phyloP scores from a whole-genome alignment of 2,329 filamentous ascomycete species.

The Aspergillus jensenii region DNA sequence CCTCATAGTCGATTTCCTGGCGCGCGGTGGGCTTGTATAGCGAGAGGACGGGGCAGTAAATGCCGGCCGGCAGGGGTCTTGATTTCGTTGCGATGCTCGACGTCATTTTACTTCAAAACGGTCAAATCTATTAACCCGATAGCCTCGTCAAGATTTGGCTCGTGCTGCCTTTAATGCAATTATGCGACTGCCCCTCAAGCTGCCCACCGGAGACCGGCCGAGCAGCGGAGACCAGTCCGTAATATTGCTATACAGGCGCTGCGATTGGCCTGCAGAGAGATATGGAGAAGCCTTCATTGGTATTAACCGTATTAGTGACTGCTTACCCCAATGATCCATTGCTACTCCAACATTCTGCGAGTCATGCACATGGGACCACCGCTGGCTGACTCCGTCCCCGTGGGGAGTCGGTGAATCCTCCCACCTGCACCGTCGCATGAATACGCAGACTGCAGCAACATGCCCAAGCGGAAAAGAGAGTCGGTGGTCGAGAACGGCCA shows the following conservation, averaged over 20 bases:
- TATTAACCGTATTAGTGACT: too few species aligned
- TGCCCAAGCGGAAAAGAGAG: slow-evolving; percentile 8
- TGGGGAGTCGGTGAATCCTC: not conserved
- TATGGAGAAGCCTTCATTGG: too few species aligned
- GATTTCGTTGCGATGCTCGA: slow-evolving; percentile 37
- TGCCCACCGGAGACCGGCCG: slow-evolving; percentile 1
- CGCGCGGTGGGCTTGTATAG: slow-evolving; percentile 43
- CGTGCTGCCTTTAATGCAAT: not conserved
- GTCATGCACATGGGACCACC: too few species aligned
- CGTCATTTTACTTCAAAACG: slow-evolving; percentile 13
- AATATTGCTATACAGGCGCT: not conserved
- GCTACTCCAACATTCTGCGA: too few species aligned
- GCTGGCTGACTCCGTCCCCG: not conserved
- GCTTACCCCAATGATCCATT: too few species aligned
- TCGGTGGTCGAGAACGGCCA: slow-evolving; percentile 4
- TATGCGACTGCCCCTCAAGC: not conserved
- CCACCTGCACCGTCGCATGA: not conserved
- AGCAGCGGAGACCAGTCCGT: slow-evolving; percentile 5
- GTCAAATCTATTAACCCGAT: too few species aligned
- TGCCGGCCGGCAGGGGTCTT: slow-evolving; percentile 42
- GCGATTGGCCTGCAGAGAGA: not conserved
- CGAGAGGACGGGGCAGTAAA: slow-evolving; percentile 51
- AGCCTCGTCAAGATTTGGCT: not conserved
- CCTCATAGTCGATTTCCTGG: slow-evolving; percentile 47
- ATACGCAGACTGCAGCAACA: not conserved